phyloP scores from a whole-genome alignment of 2,329 filamentous ascomycete species.

The Aspergillus arachidicola region DNA sequence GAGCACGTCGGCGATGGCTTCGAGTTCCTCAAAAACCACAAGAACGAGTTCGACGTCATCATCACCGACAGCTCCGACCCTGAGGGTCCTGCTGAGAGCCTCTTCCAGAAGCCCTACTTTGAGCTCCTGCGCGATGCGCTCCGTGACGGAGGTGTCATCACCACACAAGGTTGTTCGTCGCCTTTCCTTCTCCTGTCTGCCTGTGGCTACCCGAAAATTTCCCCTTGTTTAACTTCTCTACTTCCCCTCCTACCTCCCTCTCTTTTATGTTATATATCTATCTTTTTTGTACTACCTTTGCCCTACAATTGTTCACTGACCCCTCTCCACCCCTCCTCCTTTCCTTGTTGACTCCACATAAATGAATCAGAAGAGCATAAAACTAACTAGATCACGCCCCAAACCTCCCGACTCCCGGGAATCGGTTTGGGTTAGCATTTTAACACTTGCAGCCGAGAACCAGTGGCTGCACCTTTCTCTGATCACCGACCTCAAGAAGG shows the following conservation, averaged over 20 bases:
- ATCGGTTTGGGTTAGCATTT: slow-evolving; percentile 36
- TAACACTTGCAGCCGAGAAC: slow-evolving; percentile 75
- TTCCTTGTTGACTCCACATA: background rate
- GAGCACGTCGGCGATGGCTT: slow-evolving; percentile 96
- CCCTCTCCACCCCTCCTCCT: slow-evolving; percentile 13
- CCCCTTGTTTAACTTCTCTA: slow-evolving; percentile 20
- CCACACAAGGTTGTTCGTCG: slow-evolving; percentile 99
- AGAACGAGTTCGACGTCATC: slow-evolving; percentile 98
- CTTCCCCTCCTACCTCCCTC: slow-evolving; percentile 9
- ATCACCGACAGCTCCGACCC: slow-evolving; percentile 99
- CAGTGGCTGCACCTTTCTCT: slow-evolving; percentile 97
- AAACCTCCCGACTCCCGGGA: slow-evolving; percentile 35
- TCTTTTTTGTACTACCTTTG: slow-evolving; percentile 8
- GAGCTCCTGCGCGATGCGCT: slow-evolving; percentile 88
- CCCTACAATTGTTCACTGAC: background rate
- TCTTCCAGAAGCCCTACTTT: slow-evolving; percentile 99
- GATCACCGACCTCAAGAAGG: slow-evolving; percentile 93
- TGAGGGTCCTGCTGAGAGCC: slow-evolving; percentile 90
- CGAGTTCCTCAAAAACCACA: slow-evolving; percentile 95
- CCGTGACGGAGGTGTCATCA: slow-evolving; percentile 94
- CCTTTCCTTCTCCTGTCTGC: slow-evolving; percentile 57
- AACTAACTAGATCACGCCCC: slow-evolving; percentile 30
- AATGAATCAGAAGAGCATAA: slow-evolving; percentile 7
- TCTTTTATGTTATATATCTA: background rate
- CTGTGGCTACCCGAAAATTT: slow-evolving; percentile 56